phyloP scores from a whole-genome alignment of 306 rosid species.

The Senna siamea region DNA sequence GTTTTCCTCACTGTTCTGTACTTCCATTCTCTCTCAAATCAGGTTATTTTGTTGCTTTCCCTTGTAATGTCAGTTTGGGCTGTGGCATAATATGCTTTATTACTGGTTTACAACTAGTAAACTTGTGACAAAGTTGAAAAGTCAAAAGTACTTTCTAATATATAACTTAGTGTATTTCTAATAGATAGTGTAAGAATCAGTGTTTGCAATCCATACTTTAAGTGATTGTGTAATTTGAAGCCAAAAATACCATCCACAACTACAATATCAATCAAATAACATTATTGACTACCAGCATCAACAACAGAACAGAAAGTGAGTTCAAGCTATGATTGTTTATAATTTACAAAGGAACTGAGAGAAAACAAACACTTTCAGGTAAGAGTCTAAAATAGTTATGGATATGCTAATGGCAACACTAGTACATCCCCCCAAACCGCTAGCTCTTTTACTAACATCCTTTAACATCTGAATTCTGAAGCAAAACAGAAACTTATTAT shows the following conservation, averaged over 20 bases:
- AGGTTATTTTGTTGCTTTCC: too few species aligned
- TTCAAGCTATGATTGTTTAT: conserved; percentile 31
- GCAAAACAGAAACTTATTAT: conserved; percentile 37
- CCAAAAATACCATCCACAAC: background rate
- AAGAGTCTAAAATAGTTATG: conserved; percentile 15
- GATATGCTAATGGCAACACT: conserved; percentile 5
- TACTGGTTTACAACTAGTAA: too few species aligned
- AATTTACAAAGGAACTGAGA: conserved; percentile 15
- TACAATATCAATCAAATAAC: background rate
- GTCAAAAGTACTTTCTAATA: too few species aligned
- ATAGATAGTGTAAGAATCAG: too few species aligned
- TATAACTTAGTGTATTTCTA: too few species aligned
- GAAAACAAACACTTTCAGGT: conserved; percentile 22
- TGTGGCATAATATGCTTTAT: too few species aligned
- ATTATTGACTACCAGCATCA: conserved; percentile 6
- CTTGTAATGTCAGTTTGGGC: too few species aligned
- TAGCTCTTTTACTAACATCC: background rate
- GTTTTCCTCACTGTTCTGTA: too few species aligned
- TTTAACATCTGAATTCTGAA: conserved; percentile 22
- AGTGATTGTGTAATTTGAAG: too few species aligned
- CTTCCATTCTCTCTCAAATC: too few species aligned
- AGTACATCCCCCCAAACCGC: conserved; percentile 32
- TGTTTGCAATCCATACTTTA: too few species aligned
- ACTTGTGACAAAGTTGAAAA: too few species aligned
- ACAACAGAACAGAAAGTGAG: conserved; percentile 15